Percentiles rank a stretch among this genome's conserved stretches.
phyloP scores from a whole-genome alignment of 768 basidiomycete species.

The Ramaria rubella region DNA sequence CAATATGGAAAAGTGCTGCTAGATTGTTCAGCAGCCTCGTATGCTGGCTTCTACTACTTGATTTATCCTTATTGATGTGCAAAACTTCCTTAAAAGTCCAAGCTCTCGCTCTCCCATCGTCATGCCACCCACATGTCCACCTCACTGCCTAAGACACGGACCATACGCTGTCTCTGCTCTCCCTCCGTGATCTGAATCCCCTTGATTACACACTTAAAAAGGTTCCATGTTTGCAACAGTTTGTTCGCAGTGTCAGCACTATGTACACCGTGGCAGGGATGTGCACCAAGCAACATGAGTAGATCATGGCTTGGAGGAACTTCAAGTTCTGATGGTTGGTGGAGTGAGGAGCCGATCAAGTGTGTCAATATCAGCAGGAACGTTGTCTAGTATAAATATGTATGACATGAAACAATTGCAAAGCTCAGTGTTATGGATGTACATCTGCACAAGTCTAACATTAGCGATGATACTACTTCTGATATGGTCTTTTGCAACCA shows the following conservation, averaged over 20 bases:
- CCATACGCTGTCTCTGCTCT: conserved; percentile 24
- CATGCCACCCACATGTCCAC: conserved; percentile 88
- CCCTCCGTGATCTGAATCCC: conserved; percentile 61
- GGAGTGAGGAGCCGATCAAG: conserved; percentile 70
- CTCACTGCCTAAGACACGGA: conserved; percentile 63
- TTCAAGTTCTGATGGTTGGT: conserved; percentile 57
- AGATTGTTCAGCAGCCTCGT: conserved; percentile 77
- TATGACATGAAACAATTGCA: neutral
- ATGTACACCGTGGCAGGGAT: conserved; percentile 73
- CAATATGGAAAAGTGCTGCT: conserved; percentile 66
- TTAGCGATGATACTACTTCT: conserved; percentile 73
- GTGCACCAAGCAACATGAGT: conserved; percentile 82
- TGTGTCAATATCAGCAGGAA: conserved; percentile 78
- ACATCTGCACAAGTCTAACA: conserved; percentile 82
- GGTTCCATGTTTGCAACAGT: conserved; percentile 64
- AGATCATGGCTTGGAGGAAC: conserved; percentile 79
- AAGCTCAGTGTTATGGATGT: conserved; percentile 65
- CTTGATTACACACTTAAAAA: conserved; percentile 71
- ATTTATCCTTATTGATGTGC: conserved; percentile 48
- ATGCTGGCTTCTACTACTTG: conserved; percentile 36
- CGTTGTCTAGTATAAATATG: conserved; percentile 57
- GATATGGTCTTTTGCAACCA: conserved; percentile 55
- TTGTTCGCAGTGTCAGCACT: conserved; percentile 67
- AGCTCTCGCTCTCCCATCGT: conserved; percentile 77
- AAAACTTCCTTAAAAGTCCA: conserved; percentile 71